Conservation (phyloP, 2,329 filamentous ascomycete genomes). For the Aspergillus latus region DNA sequence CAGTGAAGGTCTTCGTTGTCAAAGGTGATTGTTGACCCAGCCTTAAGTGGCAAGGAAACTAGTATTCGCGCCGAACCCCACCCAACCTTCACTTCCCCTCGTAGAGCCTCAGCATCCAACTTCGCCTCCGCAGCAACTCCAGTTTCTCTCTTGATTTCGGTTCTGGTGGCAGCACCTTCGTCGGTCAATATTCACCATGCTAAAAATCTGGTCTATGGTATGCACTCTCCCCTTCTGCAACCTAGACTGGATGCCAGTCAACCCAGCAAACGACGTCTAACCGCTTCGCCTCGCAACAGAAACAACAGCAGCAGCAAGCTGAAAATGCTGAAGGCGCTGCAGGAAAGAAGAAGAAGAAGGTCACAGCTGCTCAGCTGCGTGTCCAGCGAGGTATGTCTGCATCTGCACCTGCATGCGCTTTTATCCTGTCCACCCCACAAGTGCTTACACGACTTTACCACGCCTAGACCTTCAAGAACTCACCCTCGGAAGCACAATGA, state of each 20-base stretch:
- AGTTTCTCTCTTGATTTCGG: background rate
- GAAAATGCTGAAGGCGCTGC: slow-evolving; percentile 82
- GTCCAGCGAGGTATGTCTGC: slow-evolving; percentile 80
- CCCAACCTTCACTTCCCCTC: slow-evolving; percentile 4
- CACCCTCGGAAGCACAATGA: slow-evolving; percentile 56
- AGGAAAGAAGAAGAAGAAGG: slow-evolving; percentile 93
- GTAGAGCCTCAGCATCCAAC: slow-evolving; percentile 1
- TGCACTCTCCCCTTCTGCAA: slow-evolving; percentile 23
- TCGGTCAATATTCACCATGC: slow-evolving; percentile 61
- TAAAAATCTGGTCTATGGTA: slow-evolving; percentile 99
- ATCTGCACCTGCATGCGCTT: background rate
- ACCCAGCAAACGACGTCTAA: background rate
- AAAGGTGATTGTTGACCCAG: background rate
- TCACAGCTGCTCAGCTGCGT: slow-evolving; percentile 90
- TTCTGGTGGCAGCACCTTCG: background rate
- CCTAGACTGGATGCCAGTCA: background rate
- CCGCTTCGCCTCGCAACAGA: slow-evolving; percentile 21
- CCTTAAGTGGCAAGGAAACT: slow-evolving; percentile 8
- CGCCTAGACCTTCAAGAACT: slow-evolving; percentile 50
- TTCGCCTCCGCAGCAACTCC: background rate
- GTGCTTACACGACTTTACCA: background rate
- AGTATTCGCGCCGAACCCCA: slow-evolving; percentile 4
- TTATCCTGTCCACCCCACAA: background rate
- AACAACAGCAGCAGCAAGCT: slow-evolving; percentile 93
- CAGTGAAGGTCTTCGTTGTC: background rate